Base-by-base conservation (phyloP, 2,329 filamentous ascomycete genomes). In the Claviceps africana region DNA sequence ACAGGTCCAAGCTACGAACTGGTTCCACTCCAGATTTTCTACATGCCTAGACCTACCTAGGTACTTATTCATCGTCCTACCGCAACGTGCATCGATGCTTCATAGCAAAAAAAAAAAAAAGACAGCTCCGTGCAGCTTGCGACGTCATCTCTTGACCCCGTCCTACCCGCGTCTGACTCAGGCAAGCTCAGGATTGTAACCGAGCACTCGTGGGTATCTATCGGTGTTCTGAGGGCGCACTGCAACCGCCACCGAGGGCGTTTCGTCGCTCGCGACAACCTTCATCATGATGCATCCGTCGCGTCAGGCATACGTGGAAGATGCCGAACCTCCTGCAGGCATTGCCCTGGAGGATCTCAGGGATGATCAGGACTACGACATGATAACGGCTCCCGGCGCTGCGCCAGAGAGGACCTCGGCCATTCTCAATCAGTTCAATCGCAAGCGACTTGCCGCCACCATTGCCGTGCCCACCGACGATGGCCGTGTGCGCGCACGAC, bases 391-490 rank as follows among this genome's bases (percentile, higher is more conserved):
- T 3, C 76, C 79, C 21, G 86, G 86, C 47, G 82, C 85, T 46
- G 79, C 84, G 8, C 79, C 86, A 4, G 86, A 93, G 64, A 88
- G 88, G 65, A 88, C 88, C 3, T 90, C 88, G 2, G 88, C 87
- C 15, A 83, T 96, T 51, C 73, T 94, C 21, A 84, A 81, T 35
- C 90, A 97, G 65, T 93, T 98, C 67, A 86, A 89, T 62, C 86
- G 91, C 56, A 96, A 95, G 69, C 82, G 89, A 62, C 80, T 88
- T 62, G 90, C 89, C 11, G 89, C 89, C 19, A 85, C 86, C 11
- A 87, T 97, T 60, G 85, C 86, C 13, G 93, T 98, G 3, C 93
- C 91, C 0, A 98, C 94, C 51, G 90, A 96, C 65, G 93, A 98
- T 72, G 83, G 79, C 56, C 82, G 86, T 61, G 90, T 98, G 47